Percentiles rank a stretch among this genome's conserved stretches.
These are phyloP conservation scores for Aspergillus novoparasiticus DNA, from an alignment of 2,329 filamentous ascomycete species.

Conservation along the genomic window DNA sequence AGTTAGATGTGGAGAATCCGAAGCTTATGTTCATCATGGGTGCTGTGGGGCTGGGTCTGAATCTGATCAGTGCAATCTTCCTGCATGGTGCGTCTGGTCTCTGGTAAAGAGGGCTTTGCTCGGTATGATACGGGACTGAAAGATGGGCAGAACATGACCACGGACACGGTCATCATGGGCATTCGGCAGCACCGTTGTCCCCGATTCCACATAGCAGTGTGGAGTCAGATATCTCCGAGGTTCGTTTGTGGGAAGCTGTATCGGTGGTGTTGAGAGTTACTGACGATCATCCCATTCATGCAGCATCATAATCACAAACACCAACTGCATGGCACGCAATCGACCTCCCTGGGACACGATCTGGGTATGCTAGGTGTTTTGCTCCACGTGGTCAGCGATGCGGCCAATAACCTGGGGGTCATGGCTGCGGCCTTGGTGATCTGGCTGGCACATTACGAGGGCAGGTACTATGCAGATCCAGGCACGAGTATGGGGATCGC, in stretches of 20 bases:
- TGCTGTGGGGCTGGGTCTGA: conserved; percentile 66
- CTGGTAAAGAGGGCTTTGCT: background rate
- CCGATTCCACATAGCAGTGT: background rate
- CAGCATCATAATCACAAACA: conserved; percentile 10
- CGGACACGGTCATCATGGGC: conserved; percentile 2
- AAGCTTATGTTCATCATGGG: conserved; percentile 70
- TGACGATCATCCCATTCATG: background rate
- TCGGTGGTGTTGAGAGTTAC: background rate
- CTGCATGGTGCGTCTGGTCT: conserved; percentile 57
- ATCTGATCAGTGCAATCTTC: conserved; percentile 67
- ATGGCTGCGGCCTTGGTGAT: conserved; percentile 70
- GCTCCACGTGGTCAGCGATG: conserved; percentile 71
- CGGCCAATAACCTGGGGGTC: conserved; percentile 75
- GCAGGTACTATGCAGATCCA: conserved; percentile 72
- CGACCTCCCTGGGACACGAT: conserved; percentile 54
- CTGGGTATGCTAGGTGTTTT: conserved; percentile 73
- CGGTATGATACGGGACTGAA: background rate
- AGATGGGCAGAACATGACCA: conserved; percentile 9
- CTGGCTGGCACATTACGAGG: conserved; percentile 62
- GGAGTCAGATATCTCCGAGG: background rate
- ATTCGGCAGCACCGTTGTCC: background rate
- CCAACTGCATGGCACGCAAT: conserved; percentile 13
- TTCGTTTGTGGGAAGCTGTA: background rate
- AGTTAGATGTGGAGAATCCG: conserved; percentile 63
- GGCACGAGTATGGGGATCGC: conserved; percentile 69